Conservation (phyloP, 179 eudicot genomes). For the Camellia oleifera region DNA sequence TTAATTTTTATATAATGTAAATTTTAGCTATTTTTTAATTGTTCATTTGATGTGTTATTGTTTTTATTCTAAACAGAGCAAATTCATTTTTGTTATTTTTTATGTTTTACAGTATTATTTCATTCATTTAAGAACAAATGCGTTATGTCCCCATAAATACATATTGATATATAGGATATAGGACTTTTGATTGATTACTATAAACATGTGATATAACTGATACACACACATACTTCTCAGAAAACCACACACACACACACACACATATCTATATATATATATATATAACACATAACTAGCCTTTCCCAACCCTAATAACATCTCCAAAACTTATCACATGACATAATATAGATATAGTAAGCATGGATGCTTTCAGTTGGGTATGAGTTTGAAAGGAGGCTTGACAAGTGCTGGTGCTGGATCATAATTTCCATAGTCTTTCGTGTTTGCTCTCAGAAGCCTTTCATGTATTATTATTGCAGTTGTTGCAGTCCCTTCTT, state of each 20-base stretch:
- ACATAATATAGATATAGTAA: neutral
- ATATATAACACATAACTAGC: neutral
- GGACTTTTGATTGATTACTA: too few relatives aligned
- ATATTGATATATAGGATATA: too few relatives aligned
- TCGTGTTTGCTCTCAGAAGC: constrained; percentile 50
- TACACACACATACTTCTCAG: neutral
- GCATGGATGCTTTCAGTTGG: constrained; percentile 35
- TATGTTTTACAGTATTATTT: too few relatives aligned
- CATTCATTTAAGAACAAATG: too few relatives aligned
- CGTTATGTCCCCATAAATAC: too few relatives aligned
- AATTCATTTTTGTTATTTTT: too few relatives aligned
- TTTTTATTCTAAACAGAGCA: too few relatives aligned
- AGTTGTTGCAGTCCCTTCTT: constrained; percentile 6
- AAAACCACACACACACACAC: neutral
- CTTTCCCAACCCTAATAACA: constrained; percentile 6
- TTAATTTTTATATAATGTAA: too few relatives aligned
- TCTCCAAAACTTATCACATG: constrained; percentile 11
- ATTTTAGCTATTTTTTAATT: too few relatives aligned
- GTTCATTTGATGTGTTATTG: too few relatives aligned
- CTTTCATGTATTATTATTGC: constrained; percentile 41
- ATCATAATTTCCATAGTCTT: constrained; percentile 72
- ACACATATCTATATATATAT: too few relatives aligned
- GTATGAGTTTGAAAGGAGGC: constrained; percentile 75
- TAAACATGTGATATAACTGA: neutral
- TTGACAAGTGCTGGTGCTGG: constrained; percentile 57